Evolutionary conservation across 345 rosid genomes (phyloP).

Genomic region (Arabidopsis arenosa): DNA sequence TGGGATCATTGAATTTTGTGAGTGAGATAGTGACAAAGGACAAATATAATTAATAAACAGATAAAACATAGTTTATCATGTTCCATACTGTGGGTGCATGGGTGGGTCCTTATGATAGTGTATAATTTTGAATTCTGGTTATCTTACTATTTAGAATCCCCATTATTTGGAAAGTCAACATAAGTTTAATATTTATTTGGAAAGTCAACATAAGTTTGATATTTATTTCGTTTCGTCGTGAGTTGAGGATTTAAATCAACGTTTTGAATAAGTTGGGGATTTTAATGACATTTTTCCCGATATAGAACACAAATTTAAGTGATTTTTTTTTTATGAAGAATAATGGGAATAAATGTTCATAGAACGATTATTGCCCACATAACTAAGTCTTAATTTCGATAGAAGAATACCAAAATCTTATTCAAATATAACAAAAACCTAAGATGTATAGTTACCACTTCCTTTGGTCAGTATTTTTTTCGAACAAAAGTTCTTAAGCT

Average conservation of each 20-base stretch:
- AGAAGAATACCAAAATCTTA: conserved; percentile 4
- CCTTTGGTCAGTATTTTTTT: conserved; percentile 5
- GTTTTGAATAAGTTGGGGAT: too few relatives aligned
- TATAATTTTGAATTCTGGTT: conserved; percentile 18
- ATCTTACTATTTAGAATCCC: background rate
- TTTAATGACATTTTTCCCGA: too few relatives aligned
- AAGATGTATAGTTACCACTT: conserved; percentile 5
- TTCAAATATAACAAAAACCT: background rate
- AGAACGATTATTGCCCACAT: background rate
- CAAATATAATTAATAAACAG: background rate
- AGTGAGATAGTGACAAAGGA: conserved; percentile 37
- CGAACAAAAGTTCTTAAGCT: background rate
- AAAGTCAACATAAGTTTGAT: too few relatives aligned
- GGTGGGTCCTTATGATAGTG: conserved; percentile 36
- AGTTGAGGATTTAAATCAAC: too few relatives aligned
- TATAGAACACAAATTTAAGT: conserved; percentile 2
- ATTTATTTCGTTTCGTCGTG: too few relatives aligned
- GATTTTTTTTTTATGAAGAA: background rate
- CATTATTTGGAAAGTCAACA: too few relatives aligned
- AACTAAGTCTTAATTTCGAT: background rate
- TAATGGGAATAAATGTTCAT: too few relatives aligned
- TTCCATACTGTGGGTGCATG: conserved; percentile 37
- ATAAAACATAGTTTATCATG: conserved; percentile 34
- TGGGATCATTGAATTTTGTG: conserved; percentile 2
- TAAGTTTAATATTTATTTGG: too few relatives aligned